Evolutionary conservation across 345 rosid genomes (phyloP), one percentile per base, ranked within the genome.

Genomic region (Citrus unshiu): DNA sequence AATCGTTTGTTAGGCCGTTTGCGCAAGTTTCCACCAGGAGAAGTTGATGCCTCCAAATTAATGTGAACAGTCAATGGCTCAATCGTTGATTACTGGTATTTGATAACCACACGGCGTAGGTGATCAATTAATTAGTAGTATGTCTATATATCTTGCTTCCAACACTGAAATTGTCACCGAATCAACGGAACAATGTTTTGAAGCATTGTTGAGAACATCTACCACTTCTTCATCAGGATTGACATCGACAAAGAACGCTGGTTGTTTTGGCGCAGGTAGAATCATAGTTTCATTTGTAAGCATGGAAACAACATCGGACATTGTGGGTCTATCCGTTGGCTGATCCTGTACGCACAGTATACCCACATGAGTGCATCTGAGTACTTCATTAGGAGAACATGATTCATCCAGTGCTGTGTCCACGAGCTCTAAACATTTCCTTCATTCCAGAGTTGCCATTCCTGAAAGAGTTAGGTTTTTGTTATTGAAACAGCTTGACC

Each of bases 291-390:
- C 73, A 40, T 73, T 79, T 4, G 27, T 43, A 16, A 73, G 68
- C 74, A 79, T 56, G 10, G 58, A 56, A 12, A 73, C 73, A 21
- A 79, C 74, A 27, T 29, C 46, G 2, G 34, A 57, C 74, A 73
- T 79, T 1, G 72, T 25, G 2, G 81, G 81, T n/a, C 81, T 56
- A 35, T 79, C 77, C 2, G 9, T 63, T 5, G 73, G 43, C 6
- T 21, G 1, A n/a, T 58, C 27, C 22, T 79, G 78, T 9, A 57
- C 78, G 40, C 82, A 73, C 19, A 79, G 24, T 0, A 73, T 25
- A 30, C 74, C 78, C 27, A 79, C 82, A 14, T 40, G 72, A 27
- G 67, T 79, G 4, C 58, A 58, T 35, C 78, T 66, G 6, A 56
- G 24, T 5, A 65, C 59, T 35, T 66, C 73, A 16, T 49, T 61